A percentile compares a stretch with the other conserved stretches of the same genome.
These are phyloP conservation scores for Abortiporus biennis DNA, from an alignment of 1,284 basidiomycete genomes.

Conservation along the genomic window DNA sequence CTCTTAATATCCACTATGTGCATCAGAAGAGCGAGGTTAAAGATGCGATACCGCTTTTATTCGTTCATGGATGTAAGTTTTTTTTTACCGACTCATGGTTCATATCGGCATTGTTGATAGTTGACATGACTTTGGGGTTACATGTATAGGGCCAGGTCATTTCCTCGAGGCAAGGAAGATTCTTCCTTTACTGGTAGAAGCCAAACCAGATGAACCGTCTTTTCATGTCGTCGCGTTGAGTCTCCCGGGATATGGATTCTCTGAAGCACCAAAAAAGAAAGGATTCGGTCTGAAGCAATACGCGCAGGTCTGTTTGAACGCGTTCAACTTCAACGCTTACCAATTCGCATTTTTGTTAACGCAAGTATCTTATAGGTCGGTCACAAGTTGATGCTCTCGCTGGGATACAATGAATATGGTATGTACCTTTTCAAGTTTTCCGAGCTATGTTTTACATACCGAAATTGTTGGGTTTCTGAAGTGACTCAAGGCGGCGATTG, in stretches of 20 bases:
- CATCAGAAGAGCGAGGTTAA: slow-evolving; percentile 15
- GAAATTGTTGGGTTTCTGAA: too few relatives aligned
- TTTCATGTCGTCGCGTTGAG: slow-evolving; percentile 33
- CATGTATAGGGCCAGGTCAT: slow-evolving; percentile 34
- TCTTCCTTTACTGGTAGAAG: slow-evolving; percentile 8
- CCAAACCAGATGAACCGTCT: slow-evolving; percentile 12
- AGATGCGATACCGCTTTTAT: slow-evolving; percentile 18
- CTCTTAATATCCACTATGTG: slow-evolving; percentile 9
- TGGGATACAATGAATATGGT: slow-evolving; percentile 47
- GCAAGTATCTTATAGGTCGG: slow-evolving; percentile 13
- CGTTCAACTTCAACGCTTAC: not conserved
- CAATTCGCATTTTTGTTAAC: too few relatives aligned
- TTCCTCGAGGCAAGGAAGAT: slow-evolving; percentile 27
- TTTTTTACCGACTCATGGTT: slow-evolving; percentile 1
- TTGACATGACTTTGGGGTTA: too few relatives aligned
- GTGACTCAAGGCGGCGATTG: slow-evolving; percentile 44
- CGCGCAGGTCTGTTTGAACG: not conserved
- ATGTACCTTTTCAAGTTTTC: not conserved
- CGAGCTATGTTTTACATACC: not conserved
- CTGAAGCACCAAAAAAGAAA: slow-evolving; percentile 17
- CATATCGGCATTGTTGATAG: too few relatives aligned
- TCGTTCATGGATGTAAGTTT: slow-evolving; percentile 19
- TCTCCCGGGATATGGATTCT: slow-evolving; percentile 21
- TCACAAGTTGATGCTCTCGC: slow-evolving; percentile 39
- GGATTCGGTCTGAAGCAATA: slow-evolving; percentile 19